Evolutionary conservation across 129 eudicot genomes (phyloP).

Genomic region (Logfia minima): DNA sequence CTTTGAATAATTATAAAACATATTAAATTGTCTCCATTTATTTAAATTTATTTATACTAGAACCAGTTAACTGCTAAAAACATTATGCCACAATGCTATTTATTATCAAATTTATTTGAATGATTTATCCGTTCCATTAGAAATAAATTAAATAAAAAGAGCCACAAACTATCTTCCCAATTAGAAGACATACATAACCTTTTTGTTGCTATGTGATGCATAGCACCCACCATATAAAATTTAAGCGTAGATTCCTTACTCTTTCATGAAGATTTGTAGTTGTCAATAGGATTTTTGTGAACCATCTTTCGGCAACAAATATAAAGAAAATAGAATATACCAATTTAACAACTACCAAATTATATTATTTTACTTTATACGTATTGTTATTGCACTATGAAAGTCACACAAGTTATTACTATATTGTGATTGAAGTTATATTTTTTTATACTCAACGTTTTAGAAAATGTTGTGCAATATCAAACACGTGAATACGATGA

Average conservation of each 20-base stretch:
- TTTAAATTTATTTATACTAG: too few relatives aligned
- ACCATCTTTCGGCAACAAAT: conserved; percentile 16
- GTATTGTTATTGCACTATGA: background rate
- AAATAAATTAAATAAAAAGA: background rate
- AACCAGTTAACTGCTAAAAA: background rate
- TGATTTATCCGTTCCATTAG: too few relatives aligned
- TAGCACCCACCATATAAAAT: conserved; percentile 16
- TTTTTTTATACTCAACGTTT: background rate
- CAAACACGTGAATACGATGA: background rate
- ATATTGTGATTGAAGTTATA: background rate
- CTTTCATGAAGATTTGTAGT: conserved; percentile 29
- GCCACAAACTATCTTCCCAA: background rate
- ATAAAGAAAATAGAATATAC: conserved; percentile 3
- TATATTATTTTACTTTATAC: too few relatives aligned
- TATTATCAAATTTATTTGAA: too few relatives aligned
- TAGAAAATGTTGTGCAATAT: too few relatives aligned
- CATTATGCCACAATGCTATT: too few relatives aligned
- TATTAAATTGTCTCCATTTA: too few relatives aligned
- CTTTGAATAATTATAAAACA: accelerated
- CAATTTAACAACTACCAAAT: background rate
- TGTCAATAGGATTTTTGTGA: conserved; percentile 22
- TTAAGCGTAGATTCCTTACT: conserved; percentile 24
- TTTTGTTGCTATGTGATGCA: conserved; percentile 14
- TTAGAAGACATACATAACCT: background rate
- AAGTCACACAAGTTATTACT: background rate